Evolutionary conservation across 768 basidiomycete genomes (phyloP).

Genomic region (Podaxis sp.): DNA sequence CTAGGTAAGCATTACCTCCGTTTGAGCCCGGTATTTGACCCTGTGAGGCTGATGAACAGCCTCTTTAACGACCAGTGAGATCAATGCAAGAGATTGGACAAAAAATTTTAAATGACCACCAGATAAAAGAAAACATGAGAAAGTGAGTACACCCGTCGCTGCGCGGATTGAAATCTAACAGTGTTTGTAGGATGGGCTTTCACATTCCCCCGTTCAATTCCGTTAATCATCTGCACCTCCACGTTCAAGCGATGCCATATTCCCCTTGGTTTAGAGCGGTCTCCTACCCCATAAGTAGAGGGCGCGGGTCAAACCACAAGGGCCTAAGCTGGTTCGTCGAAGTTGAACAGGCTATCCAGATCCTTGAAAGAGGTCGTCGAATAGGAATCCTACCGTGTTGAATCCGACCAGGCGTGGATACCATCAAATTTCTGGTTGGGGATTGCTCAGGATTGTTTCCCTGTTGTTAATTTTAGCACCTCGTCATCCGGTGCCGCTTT

Average conservation of each 20-base stretch:
- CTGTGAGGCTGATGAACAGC: not conserved
- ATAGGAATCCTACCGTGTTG: conserved; percentile 53
- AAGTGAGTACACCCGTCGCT: conserved; percentile 34
- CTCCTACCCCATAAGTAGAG: conserved; percentile 51
- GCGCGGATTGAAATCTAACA: not conserved
- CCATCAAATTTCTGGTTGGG: not conserved
- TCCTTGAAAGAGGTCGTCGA: conserved; percentile 54
- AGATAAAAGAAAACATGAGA: conserved; percentile 41
- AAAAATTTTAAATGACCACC: conserved; percentile 46
- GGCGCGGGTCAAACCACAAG: conserved; percentile 46
- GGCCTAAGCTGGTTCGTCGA: conserved; percentile 76
- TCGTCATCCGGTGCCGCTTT: not conserved
- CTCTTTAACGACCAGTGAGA: conserved; percentile 24
- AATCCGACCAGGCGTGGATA: conserved; percentile 13
- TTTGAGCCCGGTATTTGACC: too few relatives aligned
- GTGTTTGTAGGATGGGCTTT: conserved; percentile 64
- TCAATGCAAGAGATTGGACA: conserved; percentile 46
- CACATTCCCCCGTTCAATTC: conserved; percentile 81
- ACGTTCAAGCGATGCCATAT: conserved; percentile 72
- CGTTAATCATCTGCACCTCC: conserved; percentile 72
- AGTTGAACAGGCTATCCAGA: conserved; percentile 55
- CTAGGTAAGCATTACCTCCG: conserved; percentile 39
- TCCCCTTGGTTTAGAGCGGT: conserved; percentile 32
- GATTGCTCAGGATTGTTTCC: conserved; percentile 1
- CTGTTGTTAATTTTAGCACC: not conserved